phyloP scores from a whole-genome alignment of 768 basidiomycete species.

The Daedaleopsis nitida region DNA sequence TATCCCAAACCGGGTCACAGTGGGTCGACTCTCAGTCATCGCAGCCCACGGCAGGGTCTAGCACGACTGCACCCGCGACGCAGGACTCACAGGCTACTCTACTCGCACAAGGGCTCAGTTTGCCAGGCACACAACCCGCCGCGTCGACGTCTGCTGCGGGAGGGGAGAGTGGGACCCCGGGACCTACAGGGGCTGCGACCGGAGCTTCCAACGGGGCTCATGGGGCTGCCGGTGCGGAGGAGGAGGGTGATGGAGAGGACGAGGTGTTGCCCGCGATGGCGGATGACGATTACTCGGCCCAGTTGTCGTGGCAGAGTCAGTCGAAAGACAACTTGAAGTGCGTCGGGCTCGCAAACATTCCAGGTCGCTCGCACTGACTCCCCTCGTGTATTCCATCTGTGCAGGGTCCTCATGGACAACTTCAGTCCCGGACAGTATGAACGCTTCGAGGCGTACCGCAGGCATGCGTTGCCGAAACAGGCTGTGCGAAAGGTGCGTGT shows the following conservation, averaged over 20 bases:
- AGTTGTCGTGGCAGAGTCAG: conserved; percentile 82
- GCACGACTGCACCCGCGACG: conserved; percentile 3
- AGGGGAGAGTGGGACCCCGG: conserved; percentile 8
- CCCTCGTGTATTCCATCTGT: neutral
- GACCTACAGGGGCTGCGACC: neutral
- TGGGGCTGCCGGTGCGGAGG: conserved; percentile 35
- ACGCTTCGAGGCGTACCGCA: conserved; percentile 84
- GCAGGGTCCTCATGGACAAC: conserved; percentile 86
- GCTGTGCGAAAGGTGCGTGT: conserved; percentile 71
- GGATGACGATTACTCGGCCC: conserved; percentile 86
- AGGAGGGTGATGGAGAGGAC: conserved; percentile 76
- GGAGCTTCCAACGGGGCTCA: conserved; percentile 10
- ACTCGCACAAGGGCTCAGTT: conserved; percentile 20
- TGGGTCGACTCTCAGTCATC: conserved; percentile 13
- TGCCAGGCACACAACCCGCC: conserved; percentile 22
- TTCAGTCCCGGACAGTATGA: conserved; percentile 84
- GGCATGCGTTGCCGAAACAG: conserved; percentile 82
- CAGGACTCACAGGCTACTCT: conserved; percentile 7
- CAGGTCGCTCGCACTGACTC: neutral
- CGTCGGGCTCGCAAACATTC: conserved; percentile 18
- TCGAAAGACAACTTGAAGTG: conserved; percentile 88
- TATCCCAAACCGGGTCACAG: conserved; percentile 3
- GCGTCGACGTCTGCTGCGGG: conserved; percentile 13
- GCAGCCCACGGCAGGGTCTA: conserved; percentile 9
- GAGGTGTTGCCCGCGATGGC: conserved; percentile 84